Percentiles rank a stretch among this genome's conserved stretches.
Evolutionary conservation across 75 land plant species (phyloP).

Genomic region (Larix kaempferi): DNA sequence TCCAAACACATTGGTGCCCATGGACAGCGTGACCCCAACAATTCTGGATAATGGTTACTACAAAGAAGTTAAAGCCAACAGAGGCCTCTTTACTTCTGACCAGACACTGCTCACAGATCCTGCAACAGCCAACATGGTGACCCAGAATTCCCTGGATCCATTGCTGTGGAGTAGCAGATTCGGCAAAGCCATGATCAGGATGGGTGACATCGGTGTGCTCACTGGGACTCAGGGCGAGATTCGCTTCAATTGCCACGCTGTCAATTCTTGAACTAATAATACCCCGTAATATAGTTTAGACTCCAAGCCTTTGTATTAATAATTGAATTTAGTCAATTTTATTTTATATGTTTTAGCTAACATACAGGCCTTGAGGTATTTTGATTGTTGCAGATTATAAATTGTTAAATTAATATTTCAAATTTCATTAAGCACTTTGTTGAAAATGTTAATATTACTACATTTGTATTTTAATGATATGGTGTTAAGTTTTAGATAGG

Average conservation of each 20-base stretch:
- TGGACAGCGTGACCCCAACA: slow-evolving; percentile 21
- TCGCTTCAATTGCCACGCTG: slow-evolving; percentile 38
- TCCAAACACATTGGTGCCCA: slow-evolving; percentile 14
- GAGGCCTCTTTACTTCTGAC: slow-evolving; percentile 66
- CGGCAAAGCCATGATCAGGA: slow-evolving; percentile 49
- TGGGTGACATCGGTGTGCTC: slow-evolving; percentile 48
- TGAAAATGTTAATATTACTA: too few relatives aligned
- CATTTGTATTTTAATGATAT: too few relatives aligned
- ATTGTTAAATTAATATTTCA: too few relatives aligned
- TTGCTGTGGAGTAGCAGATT: slow-evolving; percentile 41
- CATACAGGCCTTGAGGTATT: too few relatives aligned
- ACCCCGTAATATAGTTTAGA: too few relatives aligned
- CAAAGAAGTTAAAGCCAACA: slow-evolving; percentile 17
- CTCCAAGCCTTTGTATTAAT: too few relatives aligned
- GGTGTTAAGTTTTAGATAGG: too few relatives aligned
- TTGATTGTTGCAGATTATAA: too few relatives aligned
- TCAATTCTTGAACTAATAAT: not conserved
- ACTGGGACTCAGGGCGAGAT: slow-evolving; percentile 68
- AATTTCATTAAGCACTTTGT: too few relatives aligned
- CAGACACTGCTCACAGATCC: slow-evolving; percentile 23
- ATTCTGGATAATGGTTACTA: slow-evolving; percentile 50
- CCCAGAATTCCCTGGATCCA: slow-evolving; percentile 37
- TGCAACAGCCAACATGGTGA: slow-evolving; percentile 31
- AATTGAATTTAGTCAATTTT: too few relatives aligned
- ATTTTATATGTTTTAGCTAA: too few relatives aligned